Evolutionary conservation across 1,139 yeast genomes (phyloP).

Genomic region (Hemisphaericaspora xylofermentans): DNA sequence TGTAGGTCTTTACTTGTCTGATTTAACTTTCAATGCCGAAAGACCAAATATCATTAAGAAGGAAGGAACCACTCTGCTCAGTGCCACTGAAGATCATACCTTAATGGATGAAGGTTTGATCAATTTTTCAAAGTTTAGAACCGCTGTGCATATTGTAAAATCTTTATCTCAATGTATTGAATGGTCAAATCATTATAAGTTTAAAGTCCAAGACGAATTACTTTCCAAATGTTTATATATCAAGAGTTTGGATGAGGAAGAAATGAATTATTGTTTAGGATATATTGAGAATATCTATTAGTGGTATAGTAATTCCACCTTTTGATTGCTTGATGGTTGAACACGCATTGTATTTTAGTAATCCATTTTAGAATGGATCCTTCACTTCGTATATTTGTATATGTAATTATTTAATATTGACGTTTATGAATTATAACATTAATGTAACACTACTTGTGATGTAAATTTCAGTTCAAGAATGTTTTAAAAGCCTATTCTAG

Average conservation of each 20-base stretch:
- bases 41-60: constrained; percentile 47
- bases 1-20: constrained; percentile 81
- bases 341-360: too few relatives aligned
- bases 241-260: constrained; percentile 72
- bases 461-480: too few relatives aligned
- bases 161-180: constrained; percentile 80
- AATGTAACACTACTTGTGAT: too few relatives aligned
- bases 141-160: constrained; percentile 76
- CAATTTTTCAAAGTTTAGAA: constrained; percentile 76
- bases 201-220: constrained; percentile 54
- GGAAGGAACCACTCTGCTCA: constrained; percentile 4
- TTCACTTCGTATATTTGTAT: too few relatives aligned
- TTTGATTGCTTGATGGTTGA: neutral
- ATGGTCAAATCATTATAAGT: constrained; percentile 70
- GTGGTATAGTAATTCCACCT: neutral
- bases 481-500: too few relatives aligned
- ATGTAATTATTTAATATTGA: too few relatives aligned
- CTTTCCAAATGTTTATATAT: constrained; percentile 82
- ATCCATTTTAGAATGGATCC: too few relatives aligned
- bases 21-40: constrained; percentile 78
- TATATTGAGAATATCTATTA: neutral
- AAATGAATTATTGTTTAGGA: constrained; percentile 50
- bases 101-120: constrained; percentile 47
- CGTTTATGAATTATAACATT: too few relatives aligned
- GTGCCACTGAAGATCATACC: constrained; percentile 1